Evolutionary conservation across 2,329 filamentous ascomycete genomes (phyloP).

Genomic region (Aspergillus sp.): DNA sequence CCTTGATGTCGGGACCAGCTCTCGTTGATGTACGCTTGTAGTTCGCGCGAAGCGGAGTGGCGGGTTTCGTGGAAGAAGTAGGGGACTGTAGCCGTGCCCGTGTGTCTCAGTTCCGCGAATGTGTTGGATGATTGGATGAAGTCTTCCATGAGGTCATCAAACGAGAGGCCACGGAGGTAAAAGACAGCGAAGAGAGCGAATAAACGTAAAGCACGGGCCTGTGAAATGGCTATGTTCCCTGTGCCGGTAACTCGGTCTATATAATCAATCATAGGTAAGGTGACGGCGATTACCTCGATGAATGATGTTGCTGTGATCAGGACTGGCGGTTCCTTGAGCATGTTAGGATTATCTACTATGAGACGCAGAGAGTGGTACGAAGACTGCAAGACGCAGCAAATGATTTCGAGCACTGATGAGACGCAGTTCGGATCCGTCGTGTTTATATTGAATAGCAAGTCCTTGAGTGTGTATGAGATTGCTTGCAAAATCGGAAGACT

Average conservation of each 20-base stretch:
- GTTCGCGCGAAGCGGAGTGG: constrained; percentile 33
- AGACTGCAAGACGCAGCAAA: constrained; percentile 34
- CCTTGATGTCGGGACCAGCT: constrained; percentile 43
- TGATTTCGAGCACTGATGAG: constrained; percentile 27
- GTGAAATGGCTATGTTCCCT: constrained; percentile 18
- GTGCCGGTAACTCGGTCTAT: constrained; percentile 32
- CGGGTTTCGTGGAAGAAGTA: constrained; percentile 19
- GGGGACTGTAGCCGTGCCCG: constrained; percentile 2
- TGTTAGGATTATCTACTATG: constrained; percentile 26
- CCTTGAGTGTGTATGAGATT: constrained; percentile 35
- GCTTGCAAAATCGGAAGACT: constrained; percentile 48
- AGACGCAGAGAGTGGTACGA: constrained; percentile 30
- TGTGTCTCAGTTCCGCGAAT: neutral
- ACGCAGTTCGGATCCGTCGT: constrained; percentile 35
- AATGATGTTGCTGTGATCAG: constrained; percentile 34
- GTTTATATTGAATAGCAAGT: constrained; percentile 42
- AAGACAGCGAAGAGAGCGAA: constrained; percentile 30
- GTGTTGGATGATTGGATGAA: neutral
- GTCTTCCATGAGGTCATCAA: constrained; percentile 1
- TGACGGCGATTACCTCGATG: constrained; percentile 35
- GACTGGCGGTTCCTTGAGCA: constrained; percentile 34
- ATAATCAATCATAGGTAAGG: constrained; percentile 42
- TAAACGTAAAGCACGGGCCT: constrained; percentile 34
- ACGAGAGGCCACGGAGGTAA: constrained; percentile 18
- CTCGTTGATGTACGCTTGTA: constrained; percentile 37